A percentile compares a stretch with the other conserved stretches of the same genome.
Evolutionary conservation across 495 filamentous ascomycete genomes (phyloP).

Genomic region (Tirmania nivea): DNA sequence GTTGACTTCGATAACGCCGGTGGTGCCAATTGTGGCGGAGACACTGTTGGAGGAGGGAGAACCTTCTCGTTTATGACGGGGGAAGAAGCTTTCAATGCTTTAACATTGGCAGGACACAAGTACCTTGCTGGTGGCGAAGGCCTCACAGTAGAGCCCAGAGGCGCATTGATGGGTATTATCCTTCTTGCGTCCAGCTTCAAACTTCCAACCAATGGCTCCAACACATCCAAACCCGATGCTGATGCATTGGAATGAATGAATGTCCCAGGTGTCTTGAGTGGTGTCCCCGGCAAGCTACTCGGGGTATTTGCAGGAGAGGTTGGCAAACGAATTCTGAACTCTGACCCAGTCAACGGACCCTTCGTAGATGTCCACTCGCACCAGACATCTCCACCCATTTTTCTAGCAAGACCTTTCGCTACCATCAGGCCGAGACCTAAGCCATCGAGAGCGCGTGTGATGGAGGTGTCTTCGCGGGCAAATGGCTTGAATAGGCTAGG

Average conservation of each 20-base stretch:
- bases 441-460: slow-evolving; percentile 49
- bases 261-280: slow-evolving; percentile 9
- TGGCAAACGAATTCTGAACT: slow-evolving; percentile 53
- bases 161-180: not conserved
- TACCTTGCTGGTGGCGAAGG: not conserved
- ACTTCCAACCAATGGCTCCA: not conserved
- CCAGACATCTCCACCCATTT: slow-evolving; percentile 51
- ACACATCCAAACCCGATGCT: not conserved
- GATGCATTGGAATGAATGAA: slow-evolving; percentile 8
- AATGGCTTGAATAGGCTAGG: slow-evolving; percentile 57
- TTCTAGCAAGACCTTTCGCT: slow-evolving; percentile 52
- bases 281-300: slow-evolving; percentile 22
- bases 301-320: slow-evolving; percentile 29
- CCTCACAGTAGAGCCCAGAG: not conserved
- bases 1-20: not conserved
- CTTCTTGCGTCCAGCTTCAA: not conserved
- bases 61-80: not conserved
- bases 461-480: slow-evolving; percentile 48
- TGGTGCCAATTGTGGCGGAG: not conserved
- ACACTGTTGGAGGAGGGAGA: not conserved
- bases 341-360: slow-evolving; percentile 38
- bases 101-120: not conserved
- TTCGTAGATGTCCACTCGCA: slow-evolving; percentile 46
- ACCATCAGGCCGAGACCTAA: slow-evolving; percentile 55
- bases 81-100: not conserved